Evolutionary conservation across 176 grass and related monocot genomes (phyloP), one percentile per base, ranked within the genome.

Genomic region (Elymus sibiricus): DNA sequence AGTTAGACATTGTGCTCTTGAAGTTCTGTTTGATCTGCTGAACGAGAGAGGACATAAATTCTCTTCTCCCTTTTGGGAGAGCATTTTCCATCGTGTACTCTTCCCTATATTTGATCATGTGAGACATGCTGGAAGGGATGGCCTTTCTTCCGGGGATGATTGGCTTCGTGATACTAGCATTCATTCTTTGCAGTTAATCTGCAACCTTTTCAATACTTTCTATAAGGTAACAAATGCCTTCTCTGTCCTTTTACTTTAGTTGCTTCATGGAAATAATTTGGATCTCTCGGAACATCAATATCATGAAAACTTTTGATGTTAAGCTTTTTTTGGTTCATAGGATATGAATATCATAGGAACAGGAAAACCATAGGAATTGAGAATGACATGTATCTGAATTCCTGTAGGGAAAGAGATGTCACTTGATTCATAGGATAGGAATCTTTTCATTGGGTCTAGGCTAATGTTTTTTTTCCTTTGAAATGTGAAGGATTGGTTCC

Each of bases 21-120:
- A 99, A 83, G 97, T 99, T 76, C 78, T 99, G 78, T 99, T 99
- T 86, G 97, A 99, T 91, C 87, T 99, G 87, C 86, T 99, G 79
- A 99, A 99, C 86, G 97, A 99, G 87, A 96, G 97, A 89, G 97
- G 97, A n/a, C 87, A 91, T 62, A 99, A 99, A 81, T 99, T 99
- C 80, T 99, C 97, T 60, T 91, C 97, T 79, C 88, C 94, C 55
- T 99, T 99, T 74, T 99, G 97, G 97, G 97, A 99, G 84, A 99
- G 92, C 85, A 99, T 99, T 91, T 99, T 99, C 77, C 90, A 99
- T 77, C 84, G 94, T 68, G 97, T 99, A 58, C 87, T 99, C 19
- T 99, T 99, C 86, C 97, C 97, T 85, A 97, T 99, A 85, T 96
- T 97, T 77, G 97, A 99, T 85, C 97, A 99, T 93, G 94, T 99